A percentile compares a stretch with the other conserved stretches of the same genome.
These are phyloP conservation scores for Umbelopsis sp. DNA, from an alignment of 371 early-diverging fungal species.

Conservation along the genomic window DNA sequence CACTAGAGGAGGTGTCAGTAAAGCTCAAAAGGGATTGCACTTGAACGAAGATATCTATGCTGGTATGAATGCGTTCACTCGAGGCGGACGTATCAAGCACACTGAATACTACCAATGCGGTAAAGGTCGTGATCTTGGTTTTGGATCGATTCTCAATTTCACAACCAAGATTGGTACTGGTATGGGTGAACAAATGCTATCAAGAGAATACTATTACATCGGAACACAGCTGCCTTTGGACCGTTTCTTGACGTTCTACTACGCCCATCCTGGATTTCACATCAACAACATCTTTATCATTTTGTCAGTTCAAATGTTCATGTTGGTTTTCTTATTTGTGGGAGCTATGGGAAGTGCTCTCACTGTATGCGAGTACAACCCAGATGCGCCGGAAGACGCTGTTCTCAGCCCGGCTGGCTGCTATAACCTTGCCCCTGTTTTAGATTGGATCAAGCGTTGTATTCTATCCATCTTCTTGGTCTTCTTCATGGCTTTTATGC, in stretches of 20 bases:
- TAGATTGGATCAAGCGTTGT: slow-evolving; percentile 85
- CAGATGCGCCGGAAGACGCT: slow-evolving; percentile 51
- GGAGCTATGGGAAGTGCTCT: slow-evolving; percentile 73
- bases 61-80: slow-evolving; percentile 86
- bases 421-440: slow-evolving; percentile 73
- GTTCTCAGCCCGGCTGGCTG: slow-evolving; percentile 63
- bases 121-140: slow-evolving; percentile 92
- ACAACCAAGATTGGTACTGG: slow-evolving; percentile 92
- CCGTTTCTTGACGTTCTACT: slow-evolving; percentile 87
- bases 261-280: slow-evolving; percentile 91
- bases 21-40: slow-evolving; percentile 91
- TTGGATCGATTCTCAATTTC: slow-evolving; percentile 88
- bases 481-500: slow-evolving; percentile 83
- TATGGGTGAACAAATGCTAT: slow-evolving; percentile 93
- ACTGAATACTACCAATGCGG: slow-evolving; percentile 93
- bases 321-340: slow-evolving; percentile 77
- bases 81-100: slow-evolving; percentile 90
- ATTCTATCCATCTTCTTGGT: slow-evolving; percentile 80
- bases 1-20: slow-evolving; percentile 87
- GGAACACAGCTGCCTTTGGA: slow-evolving; percentile 85
- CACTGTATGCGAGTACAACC: slow-evolving; percentile 53
- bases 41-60: slow-evolving; percentile 95
- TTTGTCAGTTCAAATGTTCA: slow-evolving; percentile 84
- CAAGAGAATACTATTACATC: slow-evolving; percentile 89
- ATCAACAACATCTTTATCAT: slow-evolving; percentile 91